A percentile compares a stretch with the other conserved stretches of the same genome.
These are phyloP conservation scores for Ceratocystis eucalypticola DNA, from an alignment of 2,329 filamentous ascomycete species.

Conservation along the genomic window DNA sequence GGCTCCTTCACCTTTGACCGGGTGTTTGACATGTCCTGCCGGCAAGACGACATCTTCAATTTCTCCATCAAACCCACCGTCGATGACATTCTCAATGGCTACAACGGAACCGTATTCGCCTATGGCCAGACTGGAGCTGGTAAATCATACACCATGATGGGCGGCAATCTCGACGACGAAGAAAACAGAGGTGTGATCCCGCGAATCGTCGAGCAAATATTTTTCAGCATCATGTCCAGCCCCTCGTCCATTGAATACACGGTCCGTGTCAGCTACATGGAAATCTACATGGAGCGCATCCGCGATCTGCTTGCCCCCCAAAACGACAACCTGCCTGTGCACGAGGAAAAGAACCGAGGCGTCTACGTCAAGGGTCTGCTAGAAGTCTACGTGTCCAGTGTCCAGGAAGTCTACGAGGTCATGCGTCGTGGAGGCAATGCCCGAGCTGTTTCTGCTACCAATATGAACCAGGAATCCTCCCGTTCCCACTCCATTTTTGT, in stretches of 20 bases:
- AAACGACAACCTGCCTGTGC: constrained; percentile 93
- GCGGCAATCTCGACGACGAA: constrained; percentile 75
- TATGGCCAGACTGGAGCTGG: constrained; percentile 97
- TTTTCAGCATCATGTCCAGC: constrained; percentile 83
- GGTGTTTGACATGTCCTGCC: constrained; percentile 87
- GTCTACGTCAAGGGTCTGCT: constrained; percentile 93
- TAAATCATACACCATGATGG: constrained; percentile 93
- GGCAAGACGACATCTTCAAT: constrained; percentile 89
- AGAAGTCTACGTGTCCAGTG: constrained; percentile 90
- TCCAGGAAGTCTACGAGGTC: constrained; percentile 91
- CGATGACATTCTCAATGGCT: constrained; percentile 95
- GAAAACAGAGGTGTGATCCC: constrained; percentile 87
- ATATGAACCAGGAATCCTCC: constrained; percentile 98
- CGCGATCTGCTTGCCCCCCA: constrained; percentile 82
- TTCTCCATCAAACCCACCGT: constrained; percentile 94
- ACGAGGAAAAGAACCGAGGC: constrained; percentile 91
- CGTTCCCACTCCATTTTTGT: constrained; percentile 98
- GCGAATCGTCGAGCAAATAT: constrained; percentile 94
- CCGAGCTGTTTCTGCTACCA: constrained; percentile 85
- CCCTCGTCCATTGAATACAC: constrained; percentile 94
- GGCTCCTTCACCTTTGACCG: constrained; percentile 93
- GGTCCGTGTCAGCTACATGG: constrained; percentile 98
- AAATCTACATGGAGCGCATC: constrained; percentile 99
- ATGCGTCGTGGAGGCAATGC: constrained; percentile 85
- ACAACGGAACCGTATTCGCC: constrained; percentile 97